A percentile compares a stretch with the other conserved stretches of the same genome.
Evolutionary conservation across 345 rosid species (phyloP).

Genomic region (Fremontodendron californicum): DNA sequence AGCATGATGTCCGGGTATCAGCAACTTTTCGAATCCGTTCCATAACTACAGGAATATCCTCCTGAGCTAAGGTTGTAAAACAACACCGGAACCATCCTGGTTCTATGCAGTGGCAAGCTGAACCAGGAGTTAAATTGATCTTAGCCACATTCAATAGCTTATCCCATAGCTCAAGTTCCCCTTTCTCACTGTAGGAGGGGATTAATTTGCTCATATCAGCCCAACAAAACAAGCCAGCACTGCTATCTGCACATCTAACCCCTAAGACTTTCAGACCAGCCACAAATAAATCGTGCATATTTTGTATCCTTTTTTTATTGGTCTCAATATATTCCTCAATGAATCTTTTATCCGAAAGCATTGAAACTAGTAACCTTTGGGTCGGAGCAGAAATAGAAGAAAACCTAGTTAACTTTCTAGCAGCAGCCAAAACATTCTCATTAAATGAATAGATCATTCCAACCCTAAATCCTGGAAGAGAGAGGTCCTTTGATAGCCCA

Average conservation of each 20-base stretch:
- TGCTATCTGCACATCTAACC: slow-evolving; percentile 56
- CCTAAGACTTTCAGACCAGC: slow-evolving; percentile 57
- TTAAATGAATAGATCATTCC: slow-evolving; percentile 76
- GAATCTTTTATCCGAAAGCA: slow-evolving; percentile 70
- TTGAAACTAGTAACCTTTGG: slow-evolving; percentile 66
- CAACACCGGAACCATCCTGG: slow-evolving; percentile 97
- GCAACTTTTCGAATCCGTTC: slow-evolving; percentile 52
- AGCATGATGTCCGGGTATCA: slow-evolving; percentile 41
- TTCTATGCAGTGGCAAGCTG: slow-evolving; percentile 89
- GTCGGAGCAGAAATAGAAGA: slow-evolving; percentile 69
- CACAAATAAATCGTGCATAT: slow-evolving; percentile 50
- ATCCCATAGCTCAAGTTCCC: slow-evolving; percentile 79
- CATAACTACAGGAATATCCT: slow-evolving; percentile 60
- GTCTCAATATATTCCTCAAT: slow-evolving; percentile 50
- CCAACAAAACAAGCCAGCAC: slow-evolving; percentile 86
- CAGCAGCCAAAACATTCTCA: slow-evolving; percentile 58
- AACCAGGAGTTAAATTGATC: slow-evolving; percentile 83
- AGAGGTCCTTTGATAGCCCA: slow-evolving; percentile 87
- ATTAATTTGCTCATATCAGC: slow-evolving; percentile 76
- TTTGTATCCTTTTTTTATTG: slow-evolving; percentile 49
- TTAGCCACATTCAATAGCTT: slow-evolving; percentile 66
- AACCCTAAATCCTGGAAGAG: slow-evolving; percentile 78
- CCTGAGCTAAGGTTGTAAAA: slow-evolving; percentile 58
- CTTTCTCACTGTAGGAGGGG: slow-evolving; percentile 70
- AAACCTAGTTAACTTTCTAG: slow-evolving; percentile 67